Evolutionary conservation across 441 rosid genomes (phyloP), one percentile per base, ranked within the genome.

Genomic region (Eugenia klotzschiana): DNA sequence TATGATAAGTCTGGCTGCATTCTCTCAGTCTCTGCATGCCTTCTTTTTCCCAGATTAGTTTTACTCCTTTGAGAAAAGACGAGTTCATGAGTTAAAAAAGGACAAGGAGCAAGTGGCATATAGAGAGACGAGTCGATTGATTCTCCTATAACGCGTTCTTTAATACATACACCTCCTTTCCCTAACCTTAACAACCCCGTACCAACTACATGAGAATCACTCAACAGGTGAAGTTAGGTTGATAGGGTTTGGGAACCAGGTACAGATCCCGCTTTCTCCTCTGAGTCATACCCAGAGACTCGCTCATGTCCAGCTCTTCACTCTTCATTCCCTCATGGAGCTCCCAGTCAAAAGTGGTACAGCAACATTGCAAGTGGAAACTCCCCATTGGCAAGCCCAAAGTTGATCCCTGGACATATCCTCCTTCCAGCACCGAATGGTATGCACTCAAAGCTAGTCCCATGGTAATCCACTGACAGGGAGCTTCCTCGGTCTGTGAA

Each of bases 401-500:
- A 89, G 8, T 51, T 6, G 11, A 86, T 81, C 13, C 87, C 88
- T 1, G 88, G 87, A 82, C 87, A 86, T 1, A 87, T 83, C 79
- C 91, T 89, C 49, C 89, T 87, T 60, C 91, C 90, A 0, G 86
- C 85, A 4, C 90, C 89, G 52, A 88, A 89, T 23, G 89, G 90
- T 20, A 86, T 82, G 16, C 54, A 85, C 26, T 60, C 84, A 29
- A 89, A 87, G 52, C 83, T 33, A 0, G 41, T 20, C 3, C 91
- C 88, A 37, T 37, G 5, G 3, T 37, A 37, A 37, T 37, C 5
- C 40, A 37, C 40, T 37, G n/a, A n/a, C n/a, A n/a, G n/a, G n/a
- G n/a, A n/a, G n/a, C n/a, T n/a, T n/a, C n/a, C n/a, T n/a, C n/a
- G n/a, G n/a, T n/a, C n/a, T n/a, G n/a, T n/a, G n/a, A n/a, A n/a